A percentile compares a stretch with the other conserved stretches of the same genome.
phyloP scores from a whole-genome alignment of 352 stramenopile species.

The Globisporangium apiculatum region DNA sequence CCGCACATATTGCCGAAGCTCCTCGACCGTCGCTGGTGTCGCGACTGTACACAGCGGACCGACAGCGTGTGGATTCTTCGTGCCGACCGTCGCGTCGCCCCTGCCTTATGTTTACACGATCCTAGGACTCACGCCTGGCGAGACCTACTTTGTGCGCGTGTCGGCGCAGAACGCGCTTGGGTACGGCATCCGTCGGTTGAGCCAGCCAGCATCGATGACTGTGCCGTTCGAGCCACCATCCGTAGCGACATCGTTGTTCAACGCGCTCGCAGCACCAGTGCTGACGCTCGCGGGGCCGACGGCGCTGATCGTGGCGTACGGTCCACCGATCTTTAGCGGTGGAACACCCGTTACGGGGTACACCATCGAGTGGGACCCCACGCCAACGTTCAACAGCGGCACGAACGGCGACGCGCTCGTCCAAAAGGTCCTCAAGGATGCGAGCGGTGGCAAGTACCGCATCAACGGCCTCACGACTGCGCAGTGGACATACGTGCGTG shows the following conservation, averaged over 20 bases:
- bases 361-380: slow-evolving; percentile 88
- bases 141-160: slow-evolving; percentile 65
- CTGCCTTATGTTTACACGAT: slow-evolving; percentile 52
- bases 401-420: slow-evolving; percentile 43
- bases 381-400: slow-evolving; percentile 67
- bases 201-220: slow-evolving; percentile 38
- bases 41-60: slow-evolving; percentile 16
- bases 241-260: slow-evolving; percentile 53
- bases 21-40: slow-evolving; percentile 13
- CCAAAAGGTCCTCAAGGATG: slow-evolving; percentile 20
- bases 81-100: slow-evolving; percentile 10
- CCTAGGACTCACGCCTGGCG: slow-evolving; percentile 41
- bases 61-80: slow-evolving; percentile 28
- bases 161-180: slow-evolving; percentile 60
- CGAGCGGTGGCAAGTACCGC: slow-evolving; percentile 24
- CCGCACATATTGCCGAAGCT: slow-evolving; percentile 42
- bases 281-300: slow-evolving; percentile 64
- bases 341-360: slow-evolving; percentile 85
- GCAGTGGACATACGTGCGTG: slow-evolving; percentile 51
- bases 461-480: slow-evolving; percentile 44
- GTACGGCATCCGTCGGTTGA: slow-evolving; percentile 49
- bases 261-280: slow-evolving; percentile 38
- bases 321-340: slow-evolving; percentile 77
- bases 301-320: slow-evolving; percentile 75
- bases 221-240: slow-evolving; percentile 66